phyloP scores from a whole-genome alignment of 805 yeast genomes.

The Kluyveromyces nonfermentans region DNA sequence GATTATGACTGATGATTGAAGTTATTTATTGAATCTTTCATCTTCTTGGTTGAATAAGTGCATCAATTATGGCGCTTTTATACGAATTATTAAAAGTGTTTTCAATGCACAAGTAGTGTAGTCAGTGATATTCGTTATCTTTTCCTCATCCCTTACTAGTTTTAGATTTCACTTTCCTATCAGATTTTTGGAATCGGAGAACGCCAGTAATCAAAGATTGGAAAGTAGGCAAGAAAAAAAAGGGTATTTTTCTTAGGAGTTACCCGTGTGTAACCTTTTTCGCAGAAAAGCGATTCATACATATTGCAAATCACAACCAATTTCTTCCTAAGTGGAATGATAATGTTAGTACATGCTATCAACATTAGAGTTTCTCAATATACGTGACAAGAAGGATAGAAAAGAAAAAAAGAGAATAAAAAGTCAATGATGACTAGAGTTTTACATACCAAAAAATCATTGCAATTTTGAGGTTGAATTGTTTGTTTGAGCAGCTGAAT shows the following conservation, averaged over 20 bases:
- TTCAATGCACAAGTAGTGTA: neutral
- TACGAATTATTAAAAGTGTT: no score
- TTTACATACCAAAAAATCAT: slow-evolving; percentile 19
- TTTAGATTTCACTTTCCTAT: neutral
- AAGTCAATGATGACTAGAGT: neutral
- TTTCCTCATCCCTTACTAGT: neutral
- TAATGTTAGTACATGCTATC: slow-evolving; percentile 1
- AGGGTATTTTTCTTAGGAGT: neutral
- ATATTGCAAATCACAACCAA: slow-evolving; percentile 16
- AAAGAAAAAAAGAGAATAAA: neutral
- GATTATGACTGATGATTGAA: neutral
- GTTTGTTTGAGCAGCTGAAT: slow-evolving; percentile 19
- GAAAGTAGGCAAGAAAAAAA: neutral
- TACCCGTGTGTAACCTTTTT: neutral
- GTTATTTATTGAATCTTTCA: neutral
- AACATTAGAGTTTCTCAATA: neutral
- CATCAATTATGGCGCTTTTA: neutral
- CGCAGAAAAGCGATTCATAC: neutral
- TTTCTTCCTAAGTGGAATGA: slow-evolving; percentile 14
- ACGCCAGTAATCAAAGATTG: neutral
- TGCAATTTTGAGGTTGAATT: slow-evolving; percentile 16
- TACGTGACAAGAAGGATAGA: neutral
- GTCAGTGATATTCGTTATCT: neutral
- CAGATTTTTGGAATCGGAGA: neutral
- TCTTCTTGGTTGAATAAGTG: no score